A percentile compares a stretch with the other conserved stretches of the same genome.
These are phyloP conservation scores for Ustilago vetiveriae DNA, from an alignment of 1,284 basidiomycete species.

Conservation along the genomic window DNA sequence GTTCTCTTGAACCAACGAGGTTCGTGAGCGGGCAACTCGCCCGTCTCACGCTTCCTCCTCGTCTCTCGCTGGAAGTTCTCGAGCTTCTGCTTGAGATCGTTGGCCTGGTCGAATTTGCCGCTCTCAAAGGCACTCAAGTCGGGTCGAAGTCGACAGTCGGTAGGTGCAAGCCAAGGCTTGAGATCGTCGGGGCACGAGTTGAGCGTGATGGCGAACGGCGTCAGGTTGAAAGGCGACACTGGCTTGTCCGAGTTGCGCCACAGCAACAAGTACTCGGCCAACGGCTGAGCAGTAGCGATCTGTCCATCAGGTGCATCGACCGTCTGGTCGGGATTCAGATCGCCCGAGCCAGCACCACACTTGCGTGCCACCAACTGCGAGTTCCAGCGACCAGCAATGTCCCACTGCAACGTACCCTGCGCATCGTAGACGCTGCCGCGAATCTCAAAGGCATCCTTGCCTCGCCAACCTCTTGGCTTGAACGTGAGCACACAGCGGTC, in stretches of 20 bases:
- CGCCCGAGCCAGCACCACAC: constrained; percentile 73
- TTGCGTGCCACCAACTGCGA: constrained; percentile 88
- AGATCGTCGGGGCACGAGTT: constrained; percentile 80
- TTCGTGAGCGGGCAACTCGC: constrained; percentile 77
- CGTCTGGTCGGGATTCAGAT: constrained; percentile 77
- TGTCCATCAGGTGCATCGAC: constrained; percentile 47
- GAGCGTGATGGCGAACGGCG: constrained; percentile 92
- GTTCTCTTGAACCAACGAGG: constrained; percentile 72
- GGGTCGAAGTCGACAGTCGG: constrained; percentile 91
- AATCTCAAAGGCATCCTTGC: constrained; percentile 90
- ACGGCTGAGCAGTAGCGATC: constrained; percentile 68
- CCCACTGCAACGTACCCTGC: constrained; percentile 77
- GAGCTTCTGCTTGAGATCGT: constrained; percentile 83
- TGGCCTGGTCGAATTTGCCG: constrained; percentile 88
- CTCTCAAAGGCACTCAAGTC: constrained; percentile 95
- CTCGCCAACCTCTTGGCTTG: constrained; percentile 94
- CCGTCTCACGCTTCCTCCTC: constrained; percentile 80
- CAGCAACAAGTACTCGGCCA: constrained; percentile 78
- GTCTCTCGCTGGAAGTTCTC: constrained; percentile 88
- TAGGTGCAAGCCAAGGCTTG: constrained; percentile 81
- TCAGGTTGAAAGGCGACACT: constrained; percentile 75
- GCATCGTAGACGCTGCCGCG: constrained; percentile 82
- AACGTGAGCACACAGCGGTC: constrained; percentile 90
- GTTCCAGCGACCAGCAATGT: constrained; percentile 96
- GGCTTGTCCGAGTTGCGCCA: constrained; percentile 88